Percentiles rank a stretch among this genome's conserved stretches.
These are phyloP conservation scores for Dryadomyces sulphureus DNA, from an alignment of 2,329 filamentous ascomycete species.

Conservation along the genomic window DNA sequence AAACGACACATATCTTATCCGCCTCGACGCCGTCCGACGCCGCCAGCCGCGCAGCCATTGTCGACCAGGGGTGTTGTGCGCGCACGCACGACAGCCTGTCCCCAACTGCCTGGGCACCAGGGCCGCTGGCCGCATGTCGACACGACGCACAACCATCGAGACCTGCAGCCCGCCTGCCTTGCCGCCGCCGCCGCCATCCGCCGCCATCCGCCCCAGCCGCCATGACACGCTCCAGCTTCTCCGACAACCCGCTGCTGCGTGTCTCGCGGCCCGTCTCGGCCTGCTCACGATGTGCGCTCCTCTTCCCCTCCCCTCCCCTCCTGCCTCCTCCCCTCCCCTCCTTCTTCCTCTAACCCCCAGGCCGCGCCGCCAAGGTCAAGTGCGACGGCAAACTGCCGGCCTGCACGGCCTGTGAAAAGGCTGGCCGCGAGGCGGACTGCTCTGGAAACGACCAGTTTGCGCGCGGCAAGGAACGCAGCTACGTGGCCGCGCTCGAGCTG, in stretches of 20 bases:
- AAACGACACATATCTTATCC: no score
- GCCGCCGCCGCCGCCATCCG: no score
- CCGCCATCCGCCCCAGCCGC: background rate
- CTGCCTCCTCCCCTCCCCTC: background rate
- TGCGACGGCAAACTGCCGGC: slow-evolving; percentile 93
- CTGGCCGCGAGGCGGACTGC: slow-evolving; percentile 72
- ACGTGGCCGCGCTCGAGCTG: slow-evolving; percentile 88
- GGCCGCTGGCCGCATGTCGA: background rate
- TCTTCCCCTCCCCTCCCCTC: background rate
- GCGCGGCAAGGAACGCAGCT: slow-evolving; percentile 85
- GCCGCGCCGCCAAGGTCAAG: slow-evolving; percentile 87
- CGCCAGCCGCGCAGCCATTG: no score
- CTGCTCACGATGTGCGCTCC: slow-evolving; percentile 52
- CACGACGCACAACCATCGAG: background rate
- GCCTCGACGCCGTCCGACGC: no score
- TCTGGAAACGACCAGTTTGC: slow-evolving; percentile 95
- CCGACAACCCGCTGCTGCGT: slow-evolving; percentile 43
- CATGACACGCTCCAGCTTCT: slow-evolving; percentile 26
- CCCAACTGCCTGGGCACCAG: background rate
- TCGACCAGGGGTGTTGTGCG: no score
- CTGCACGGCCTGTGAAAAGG: slow-evolving; percentile 89
- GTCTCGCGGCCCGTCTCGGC: slow-evolving; percentile 69
- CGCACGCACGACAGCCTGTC: background rate
- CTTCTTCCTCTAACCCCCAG: slow-evolving; percentile 20
- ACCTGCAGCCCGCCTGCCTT: background rate